phyloP scores from a whole-genome alignment of 1,284 basidiomycete species.

The Ustilago nuda region DNA sequence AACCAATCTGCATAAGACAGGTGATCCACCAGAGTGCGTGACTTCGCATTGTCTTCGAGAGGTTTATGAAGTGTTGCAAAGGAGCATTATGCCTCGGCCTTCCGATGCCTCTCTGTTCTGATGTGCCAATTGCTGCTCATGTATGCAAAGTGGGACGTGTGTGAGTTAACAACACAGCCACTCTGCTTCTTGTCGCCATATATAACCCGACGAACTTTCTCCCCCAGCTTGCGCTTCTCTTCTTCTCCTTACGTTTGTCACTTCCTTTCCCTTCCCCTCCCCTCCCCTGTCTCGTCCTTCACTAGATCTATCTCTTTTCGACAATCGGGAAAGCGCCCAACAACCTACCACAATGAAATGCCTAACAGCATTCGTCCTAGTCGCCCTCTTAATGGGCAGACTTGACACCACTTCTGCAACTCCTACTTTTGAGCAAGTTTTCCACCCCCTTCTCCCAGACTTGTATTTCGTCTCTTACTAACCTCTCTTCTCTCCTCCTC shows the following conservation, averaged over 20 bases:
- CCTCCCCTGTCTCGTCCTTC: background rate
- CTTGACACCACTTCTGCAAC: constrained; percentile 13
- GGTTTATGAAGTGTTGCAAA: background rate
- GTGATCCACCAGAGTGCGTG: background rate
- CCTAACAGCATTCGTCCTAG: constrained; percentile 10
- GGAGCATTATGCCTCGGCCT: background rate
- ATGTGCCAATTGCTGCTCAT: background rate
- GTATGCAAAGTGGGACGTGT: background rate
- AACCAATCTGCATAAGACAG: background rate
- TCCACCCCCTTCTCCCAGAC: background rate
- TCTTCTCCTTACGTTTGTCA: background rate
- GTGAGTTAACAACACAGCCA: background rate
- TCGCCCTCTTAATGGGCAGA: constrained; percentile 18
- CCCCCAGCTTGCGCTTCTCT: too few relatives aligned
- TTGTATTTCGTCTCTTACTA: background rate
- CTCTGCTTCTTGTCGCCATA: constrained; percentile 1
- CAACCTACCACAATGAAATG: constrained; percentile 12
- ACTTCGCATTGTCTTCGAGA: background rate
- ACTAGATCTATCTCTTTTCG: background rate
- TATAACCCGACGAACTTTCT: background rate
- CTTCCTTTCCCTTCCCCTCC: background rate
- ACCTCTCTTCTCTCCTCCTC: background rate
- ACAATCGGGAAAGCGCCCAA: background rate
- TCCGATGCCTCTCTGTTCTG: background rate
- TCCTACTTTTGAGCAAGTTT: constrained; percentile 25